phyloP scores from a whole-genome alignment of 2,329 filamentous ascomycete genomes.

The Sarocladium strictum region DNA sequence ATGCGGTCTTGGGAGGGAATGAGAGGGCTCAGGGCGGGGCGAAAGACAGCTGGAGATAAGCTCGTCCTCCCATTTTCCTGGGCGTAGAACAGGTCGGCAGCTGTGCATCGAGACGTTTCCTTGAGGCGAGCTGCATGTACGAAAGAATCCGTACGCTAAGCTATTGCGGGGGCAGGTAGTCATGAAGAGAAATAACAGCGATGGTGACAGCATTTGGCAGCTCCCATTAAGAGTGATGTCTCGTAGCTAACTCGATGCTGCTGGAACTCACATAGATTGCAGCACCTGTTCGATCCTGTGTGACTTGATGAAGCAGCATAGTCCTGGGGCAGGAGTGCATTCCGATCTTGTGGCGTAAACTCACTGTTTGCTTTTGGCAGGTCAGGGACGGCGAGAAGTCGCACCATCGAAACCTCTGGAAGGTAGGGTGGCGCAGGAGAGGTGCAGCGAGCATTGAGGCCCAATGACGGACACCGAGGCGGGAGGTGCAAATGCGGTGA shows the following conservation, averaged over 20 bases:
- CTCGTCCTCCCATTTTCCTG: not conserved
- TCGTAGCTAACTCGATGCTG: not conserved
- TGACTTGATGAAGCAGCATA: not conserved
- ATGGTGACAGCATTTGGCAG: no score
- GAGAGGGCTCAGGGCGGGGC: no score
- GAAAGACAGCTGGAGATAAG: no score
- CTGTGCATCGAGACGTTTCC: not conserved
- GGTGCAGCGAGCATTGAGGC: not conserved
- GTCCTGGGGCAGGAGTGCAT: not conserved
- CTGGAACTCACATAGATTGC: not conserved
- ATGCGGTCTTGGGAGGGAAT: no score
- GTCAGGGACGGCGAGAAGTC: no score
- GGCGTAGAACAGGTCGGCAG: not conserved
- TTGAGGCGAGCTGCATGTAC: not conserved
- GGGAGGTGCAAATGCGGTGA: slow-evolving; percentile 2
- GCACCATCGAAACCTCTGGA: no score
- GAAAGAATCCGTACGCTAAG: not conserved
- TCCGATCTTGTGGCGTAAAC: not conserved
- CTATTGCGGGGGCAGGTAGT: not conserved
- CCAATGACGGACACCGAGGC: not conserved
- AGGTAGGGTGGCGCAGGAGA: not conserved
- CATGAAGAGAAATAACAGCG: not conserved
- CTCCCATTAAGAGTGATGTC: not conserved
- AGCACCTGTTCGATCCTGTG: not conserved
- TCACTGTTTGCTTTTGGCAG: no score